A percentile compares a stretch with the other conserved stretches of the same genome.
Conservation (phyloP, 2,329 filamentous ascomycete genomes). For the Myriosclerotinia curreyana region DNA sequence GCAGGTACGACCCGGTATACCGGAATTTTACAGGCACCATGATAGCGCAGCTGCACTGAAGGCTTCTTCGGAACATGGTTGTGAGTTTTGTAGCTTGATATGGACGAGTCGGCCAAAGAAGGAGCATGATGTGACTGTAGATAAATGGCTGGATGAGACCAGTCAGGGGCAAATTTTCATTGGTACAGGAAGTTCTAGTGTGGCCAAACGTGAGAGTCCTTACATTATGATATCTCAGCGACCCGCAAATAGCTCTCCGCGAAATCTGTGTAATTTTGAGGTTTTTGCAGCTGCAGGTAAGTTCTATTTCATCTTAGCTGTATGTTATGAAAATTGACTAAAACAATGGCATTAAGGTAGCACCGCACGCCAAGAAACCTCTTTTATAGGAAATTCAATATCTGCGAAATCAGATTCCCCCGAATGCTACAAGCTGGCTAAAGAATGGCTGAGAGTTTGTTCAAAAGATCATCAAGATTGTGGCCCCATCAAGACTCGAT, state of each 20-base stretch:
- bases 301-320: background rate
- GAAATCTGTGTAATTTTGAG: conserved; percentile 17
- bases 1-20: conserved; percentile 20
- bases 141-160: conserved; percentile 15
- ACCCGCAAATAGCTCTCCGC: conserved; percentile 12
- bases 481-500: conserved; percentile 8
- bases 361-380: background rate
- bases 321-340: background rate
- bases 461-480: conserved; percentile 17
- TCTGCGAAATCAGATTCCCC: conserved; percentile 3
- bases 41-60: conserved; percentile 3
- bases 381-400: conserved; percentile 20
- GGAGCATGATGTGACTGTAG: conserved; percentile 8
- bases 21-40: conserved; percentile 19
- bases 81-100: conserved; percentile 17
- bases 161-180: conserved; percentile 18
- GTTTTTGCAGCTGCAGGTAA: conserved; percentile 7
- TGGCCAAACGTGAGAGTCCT: conserved; percentile 16
- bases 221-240: conserved; percentile 18
- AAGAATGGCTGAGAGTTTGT: conserved; percentile 17
- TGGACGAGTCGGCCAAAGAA: background rate
- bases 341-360: background rate
- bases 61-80: background rate
- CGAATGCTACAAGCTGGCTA: conserved; percentile 17
- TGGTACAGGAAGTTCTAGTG: conserved; percentile 21